Conservation (phyloP, 148 eudicot species). For the Vaccinium corymbosum region DNA sequence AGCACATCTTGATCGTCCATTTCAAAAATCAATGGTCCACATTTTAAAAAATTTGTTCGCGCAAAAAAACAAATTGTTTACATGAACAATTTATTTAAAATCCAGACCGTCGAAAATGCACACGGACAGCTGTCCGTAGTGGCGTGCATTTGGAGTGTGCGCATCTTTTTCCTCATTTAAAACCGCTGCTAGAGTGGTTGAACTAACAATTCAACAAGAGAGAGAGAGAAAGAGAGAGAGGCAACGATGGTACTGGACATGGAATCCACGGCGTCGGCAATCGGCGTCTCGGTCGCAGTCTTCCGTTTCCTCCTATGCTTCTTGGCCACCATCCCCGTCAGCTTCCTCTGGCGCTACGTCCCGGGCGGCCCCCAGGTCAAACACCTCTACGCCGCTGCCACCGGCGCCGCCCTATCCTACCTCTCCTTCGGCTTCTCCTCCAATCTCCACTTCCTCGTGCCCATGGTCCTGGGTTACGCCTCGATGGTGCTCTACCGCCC, state of each 20-base stretch:
- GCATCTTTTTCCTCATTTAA: not conserved
- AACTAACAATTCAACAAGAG: not conserved
- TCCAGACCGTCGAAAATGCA: too few species aligned
- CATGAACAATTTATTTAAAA: too few species aligned
- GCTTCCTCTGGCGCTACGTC: constrained; percentile 60
- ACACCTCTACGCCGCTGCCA: constrained; percentile 63
- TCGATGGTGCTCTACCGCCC: constrained; percentile 60
- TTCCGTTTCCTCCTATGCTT: constrained; percentile 74
- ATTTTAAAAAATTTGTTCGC: too few species aligned
- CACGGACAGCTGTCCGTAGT: too few species aligned
- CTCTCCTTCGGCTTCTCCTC: constrained; percentile 82
- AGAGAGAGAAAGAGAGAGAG: not conserved
- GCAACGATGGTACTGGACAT: constrained; percentile 51
- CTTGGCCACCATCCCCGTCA: constrained; percentile 73
- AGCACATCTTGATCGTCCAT: too few species aligned
- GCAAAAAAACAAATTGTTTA: too few species aligned
- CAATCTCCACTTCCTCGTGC: constrained; percentile 76
- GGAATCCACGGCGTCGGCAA: constrained; percentile 61
- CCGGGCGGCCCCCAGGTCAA: constrained; percentile 59
- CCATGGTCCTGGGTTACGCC: constrained; percentile 65
- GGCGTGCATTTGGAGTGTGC: too few species aligned
- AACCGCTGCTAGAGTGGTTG: not conserved
- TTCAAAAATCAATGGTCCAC: too few species aligned
- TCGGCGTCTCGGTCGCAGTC: constrained; percentile 77
- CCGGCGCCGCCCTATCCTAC: constrained; percentile 71